Conservation (phyloP, 768 basidiomycete species). For the Dioszegia hungarica region DNA sequence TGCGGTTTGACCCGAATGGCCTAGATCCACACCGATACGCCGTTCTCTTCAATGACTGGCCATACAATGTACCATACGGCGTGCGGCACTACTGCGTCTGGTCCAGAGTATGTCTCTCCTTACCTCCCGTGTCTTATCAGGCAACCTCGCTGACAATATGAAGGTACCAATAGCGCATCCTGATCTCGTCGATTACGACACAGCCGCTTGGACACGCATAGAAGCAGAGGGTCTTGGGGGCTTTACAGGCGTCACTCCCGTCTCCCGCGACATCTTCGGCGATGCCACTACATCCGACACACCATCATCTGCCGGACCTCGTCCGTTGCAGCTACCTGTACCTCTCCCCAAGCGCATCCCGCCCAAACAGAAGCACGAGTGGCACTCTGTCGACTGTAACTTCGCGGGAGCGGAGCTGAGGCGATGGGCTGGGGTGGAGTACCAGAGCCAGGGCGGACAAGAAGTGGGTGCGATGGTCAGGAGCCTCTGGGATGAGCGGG, state of each 20-base stretch:
- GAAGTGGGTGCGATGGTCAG: slow-evolving; percentile 45
- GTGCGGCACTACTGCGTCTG: slow-evolving; percentile 45
- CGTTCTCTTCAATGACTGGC: slow-evolving; percentile 47
- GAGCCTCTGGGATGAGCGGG: slow-evolving; percentile 39
- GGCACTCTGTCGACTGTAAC: slow-evolving; percentile 25
- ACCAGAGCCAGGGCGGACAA: slow-evolving; percentile 32
- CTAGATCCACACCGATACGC: slow-evolving; percentile 35
- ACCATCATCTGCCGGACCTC: background rate
- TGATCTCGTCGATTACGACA: slow-evolving; percentile 35
- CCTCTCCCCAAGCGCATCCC: background rate
- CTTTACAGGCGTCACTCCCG: slow-evolving; percentile 38
- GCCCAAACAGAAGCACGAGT: slow-evolving; percentile 11
- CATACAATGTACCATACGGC: slow-evolving; percentile 43
- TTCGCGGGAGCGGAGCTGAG: slow-evolving; percentile 21
- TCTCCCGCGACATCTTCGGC: background rate
- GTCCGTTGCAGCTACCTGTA: background rate
- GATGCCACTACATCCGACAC: background rate
- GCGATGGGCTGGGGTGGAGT: slow-evolving; percentile 34
- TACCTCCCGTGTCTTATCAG: background rate
- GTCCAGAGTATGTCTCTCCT: slow-evolving; percentile 39
- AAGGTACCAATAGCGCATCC: slow-evolving; percentile 47
- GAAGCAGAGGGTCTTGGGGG: slow-evolving; percentile 42
- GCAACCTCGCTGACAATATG: background rate
- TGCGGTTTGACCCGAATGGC: slow-evolving; percentile 21
- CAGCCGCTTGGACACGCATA: slow-evolving; percentile 34